Base-by-base conservation (phyloP, 1,284 basidiomycete species). In the Ustilago trichophora region DNA sequence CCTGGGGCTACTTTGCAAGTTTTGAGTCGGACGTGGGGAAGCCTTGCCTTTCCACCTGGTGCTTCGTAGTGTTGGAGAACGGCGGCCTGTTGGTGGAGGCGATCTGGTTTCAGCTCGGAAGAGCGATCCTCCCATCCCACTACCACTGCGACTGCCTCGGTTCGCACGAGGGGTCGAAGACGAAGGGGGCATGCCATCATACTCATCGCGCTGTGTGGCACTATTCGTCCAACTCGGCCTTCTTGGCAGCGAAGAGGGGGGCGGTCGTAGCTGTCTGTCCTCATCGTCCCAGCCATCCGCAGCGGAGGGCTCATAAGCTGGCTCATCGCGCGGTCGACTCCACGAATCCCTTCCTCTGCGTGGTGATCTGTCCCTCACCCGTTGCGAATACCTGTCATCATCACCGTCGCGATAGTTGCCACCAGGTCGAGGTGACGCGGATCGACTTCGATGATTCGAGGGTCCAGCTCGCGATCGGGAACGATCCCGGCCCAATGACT, bases 51-150 rank as follows among this genome's bases (percentile, higher is more conserved):
- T 21, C 37, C 42, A 51, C 10, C 36, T 29, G 27, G 7, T 29
- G 27, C 38, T 27, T 32, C 40, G 32, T 8, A 41, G 31, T 9
- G 25, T 15, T 13, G 56, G 37, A 16, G 51, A 54, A 19, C 22
- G 31, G 11, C 35, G 36, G 6, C 32, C 48, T 15, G 15, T 15
- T 7, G 35, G 24, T 1, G 52, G 25, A 29, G 52, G 53, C 11
- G 60, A 52, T 11, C 49, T 19, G 1, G 60, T 52, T 8, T 44
- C 44, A 2, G 48, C 53, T 15, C 53, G 24, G 26, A 63, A 63
- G 16, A 63, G 44, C 9, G 44, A n/a, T 10, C 31, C 31, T 0
- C 35, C 26, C 2, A 26, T 19, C 6, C 36, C 24, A 36, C 43
- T 58, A 8, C 42, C 6, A n/a, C 41, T 46, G 10, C 40, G 49